Percentiles rank a stretch among this genome's conserved stretches.
Evolutionary conservation across 2,329 filamentous ascomycete genomes (phyloP).

Genomic region (Colletotrichum trifolii): DNA sequence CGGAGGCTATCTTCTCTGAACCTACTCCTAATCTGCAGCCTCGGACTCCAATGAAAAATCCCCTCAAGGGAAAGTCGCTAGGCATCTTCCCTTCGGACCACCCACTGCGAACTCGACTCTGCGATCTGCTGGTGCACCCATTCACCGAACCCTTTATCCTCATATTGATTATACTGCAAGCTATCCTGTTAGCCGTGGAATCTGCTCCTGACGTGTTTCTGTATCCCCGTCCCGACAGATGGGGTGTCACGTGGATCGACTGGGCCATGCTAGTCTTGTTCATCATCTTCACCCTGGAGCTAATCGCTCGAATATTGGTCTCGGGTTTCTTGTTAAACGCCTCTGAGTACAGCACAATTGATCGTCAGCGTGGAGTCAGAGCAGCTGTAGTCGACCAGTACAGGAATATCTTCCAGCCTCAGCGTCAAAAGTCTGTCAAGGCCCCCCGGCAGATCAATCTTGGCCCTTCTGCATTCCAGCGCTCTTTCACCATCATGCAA

Average conservation of each 20-base stretch:
- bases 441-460: conserved; percentile 58
- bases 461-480: conserved; percentile 74
- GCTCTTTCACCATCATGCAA: conserved; percentile 82
- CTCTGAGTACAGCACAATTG: conserved; percentile 89
- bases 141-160: conserved; percentile 89
- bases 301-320: conserved; percentile 85
- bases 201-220: conserved; percentile 77
- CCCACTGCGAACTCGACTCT: conserved; percentile 77
- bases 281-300: conserved; percentile 87
- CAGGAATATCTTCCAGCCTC: conserved; percentile 81
- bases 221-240: conserved; percentile 69
- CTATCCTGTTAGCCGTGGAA: conserved; percentile 88
- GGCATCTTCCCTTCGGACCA: conserved; percentile 87
- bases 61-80: conserved; percentile 85
- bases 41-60: conserved; percentile 69
- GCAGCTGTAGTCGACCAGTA: conserved; percentile 82
- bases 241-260: conserved; percentile 78
- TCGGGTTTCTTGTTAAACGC: conserved; percentile 95
- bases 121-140: conserved; percentile 87
- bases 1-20: conserved; percentile 45
- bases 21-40: conserved; percentile 45
- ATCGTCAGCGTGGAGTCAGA: conserved; percentile 78
- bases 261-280: conserved; percentile 87
- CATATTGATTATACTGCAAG: conserved; percentile 87
- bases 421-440: conserved; percentile 76